Evolutionary conservation across 345 rosid species (phyloP).

Genomic region (Populus tremula): DNA sequence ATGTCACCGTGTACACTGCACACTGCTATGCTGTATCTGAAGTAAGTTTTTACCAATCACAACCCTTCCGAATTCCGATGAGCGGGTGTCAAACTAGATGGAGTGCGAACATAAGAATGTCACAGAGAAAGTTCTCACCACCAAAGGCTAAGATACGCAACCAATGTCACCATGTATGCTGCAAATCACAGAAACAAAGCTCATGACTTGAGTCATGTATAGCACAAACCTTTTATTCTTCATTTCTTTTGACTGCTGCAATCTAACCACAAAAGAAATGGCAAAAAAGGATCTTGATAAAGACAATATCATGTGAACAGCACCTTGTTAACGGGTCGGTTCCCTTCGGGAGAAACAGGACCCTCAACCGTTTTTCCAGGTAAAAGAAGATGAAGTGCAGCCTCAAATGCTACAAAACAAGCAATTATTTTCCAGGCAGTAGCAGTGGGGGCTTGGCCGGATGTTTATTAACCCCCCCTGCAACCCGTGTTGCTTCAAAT

Average conservation of each 20-base stretch:
- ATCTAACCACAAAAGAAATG: not conserved
- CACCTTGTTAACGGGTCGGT: slow-evolving; percentile 89
- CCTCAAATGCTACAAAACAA: slow-evolving; percentile 79
- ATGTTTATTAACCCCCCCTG: slow-evolving; percentile 50
- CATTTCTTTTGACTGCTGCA: not conserved
- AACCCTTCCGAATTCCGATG: too few species aligned
- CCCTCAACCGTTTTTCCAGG: slow-evolving; percentile 92
- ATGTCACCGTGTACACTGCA: too few species aligned
- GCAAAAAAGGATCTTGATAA: not conserved
- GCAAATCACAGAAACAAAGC: slow-evolving; percentile 24
- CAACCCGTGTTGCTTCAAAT: slow-evolving; percentile 56
- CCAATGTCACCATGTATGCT: slow-evolving; percentile 70
- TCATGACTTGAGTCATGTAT: slow-evolving; percentile 1
- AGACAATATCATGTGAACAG: not conserved
- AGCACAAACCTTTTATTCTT: not conserved
- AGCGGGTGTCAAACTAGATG: too few species aligned
- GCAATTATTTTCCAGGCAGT: slow-evolving; percentile 75
- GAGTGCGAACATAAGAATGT: not conserved
- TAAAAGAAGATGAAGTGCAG: slow-evolving; percentile 78
- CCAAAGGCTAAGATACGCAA: slow-evolving; percentile 82
- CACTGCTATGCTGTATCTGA: too few species aligned
- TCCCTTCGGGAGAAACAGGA: slow-evolving; percentile 81
- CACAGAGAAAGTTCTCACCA: slow-evolving; percentile 54
- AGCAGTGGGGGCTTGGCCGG: slow-evolving; percentile 83
- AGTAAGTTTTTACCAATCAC: too few species aligned